Percentiles rank a stretch among this genome's conserved stretches.
phyloP scores from a whole-genome alignment of 345 rosid genomes.

The Salix viminalis region DNA sequence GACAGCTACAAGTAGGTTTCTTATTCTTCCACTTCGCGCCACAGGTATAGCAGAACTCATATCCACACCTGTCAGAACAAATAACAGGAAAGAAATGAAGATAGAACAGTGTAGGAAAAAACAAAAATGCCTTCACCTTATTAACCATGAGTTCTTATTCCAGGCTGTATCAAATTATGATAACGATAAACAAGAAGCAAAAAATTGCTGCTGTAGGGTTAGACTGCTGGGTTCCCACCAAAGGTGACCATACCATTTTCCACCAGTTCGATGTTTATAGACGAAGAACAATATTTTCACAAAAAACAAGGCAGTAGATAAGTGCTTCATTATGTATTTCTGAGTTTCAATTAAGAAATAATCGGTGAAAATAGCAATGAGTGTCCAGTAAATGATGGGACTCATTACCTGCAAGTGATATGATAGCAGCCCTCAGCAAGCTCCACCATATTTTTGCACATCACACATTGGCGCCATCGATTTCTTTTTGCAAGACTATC shows the following conservation, averaged over 20 bases:
- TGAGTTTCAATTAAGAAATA: too few species aligned
- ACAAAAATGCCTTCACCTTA: background rate
- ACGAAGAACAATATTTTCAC: too few species aligned
- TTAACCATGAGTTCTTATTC: background rate
- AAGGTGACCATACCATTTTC: too few species aligned
- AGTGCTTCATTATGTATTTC: too few species aligned
- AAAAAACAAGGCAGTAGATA: too few species aligned
- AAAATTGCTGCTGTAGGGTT: background rate
- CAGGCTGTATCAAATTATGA: background rate
- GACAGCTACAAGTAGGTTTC: conserved; percentile 45
- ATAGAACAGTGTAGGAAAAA: background rate
- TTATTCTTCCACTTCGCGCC: conserved; percentile 54
- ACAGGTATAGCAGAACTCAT: conserved; percentile 67
- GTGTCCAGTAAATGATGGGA: background rate
- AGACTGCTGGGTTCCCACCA: too few species aligned
- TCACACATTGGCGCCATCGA: conserved; percentile 44
- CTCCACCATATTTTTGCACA: conserved; percentile 50
- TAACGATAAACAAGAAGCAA: background rate
- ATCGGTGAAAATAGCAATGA: too few species aligned
- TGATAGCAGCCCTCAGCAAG: conserved; percentile 54
- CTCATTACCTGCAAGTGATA: conserved; percentile 52
- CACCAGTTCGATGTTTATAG: too few species aligned
- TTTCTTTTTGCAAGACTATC: conserved; percentile 40
- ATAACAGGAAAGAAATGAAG: background rate
- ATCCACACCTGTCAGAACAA: conserved; percentile 42